Base-by-base conservation (phyloP, 2,329 filamentous ascomycete species). In the Aspergillus sergii region DNA sequence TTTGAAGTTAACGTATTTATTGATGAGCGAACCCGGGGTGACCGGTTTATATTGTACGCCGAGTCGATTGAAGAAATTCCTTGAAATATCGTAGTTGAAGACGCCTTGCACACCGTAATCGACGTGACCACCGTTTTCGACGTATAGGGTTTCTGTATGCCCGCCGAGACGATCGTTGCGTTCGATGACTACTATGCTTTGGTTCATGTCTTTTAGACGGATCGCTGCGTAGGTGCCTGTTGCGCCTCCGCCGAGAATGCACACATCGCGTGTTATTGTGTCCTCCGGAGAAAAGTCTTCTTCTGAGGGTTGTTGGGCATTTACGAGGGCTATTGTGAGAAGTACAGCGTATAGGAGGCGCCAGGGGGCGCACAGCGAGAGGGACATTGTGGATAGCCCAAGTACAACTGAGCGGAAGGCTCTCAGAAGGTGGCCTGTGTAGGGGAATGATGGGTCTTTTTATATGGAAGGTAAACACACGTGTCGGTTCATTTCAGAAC, bases 141-240 rank as follows among this genome's bases (percentile, higher is more conserved):
- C 70, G 61, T 79, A 64, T 54, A 74, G 75, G 8, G 71, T 75
- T n/a, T 75, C 70, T 14, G 71, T 69, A 58, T 78, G 73, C n/a
- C 78, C 78, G n/a, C 78, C 78, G 12, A 80, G 69, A 4, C 51
- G 36, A 21, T 34, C 63, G 21, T 75, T 67, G 41, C 72, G 73
- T 60, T 81, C 79, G 30, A 81, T 64, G 0, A 81, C 62, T 1
- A 73, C 68, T 3, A 79, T 71, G 1, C 71, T 73, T 59, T 77
- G 73, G 6, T 68, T 67, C 53, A 67, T 30, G 50, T 78, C 75
- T 9, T 65, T 65, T 1, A 80, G 67, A 9, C 66, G 66, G 46
- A 79, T 69, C 28, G 74, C 75, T 1, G 73, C 69, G 62, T 78
- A 76, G 1, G 75, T 75, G 19, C 78, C 77, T 16, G 71, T 67